A percentile compares a stretch with the other conserved stretches of the same genome.
Conservation (phyloP, 2,329 filamentous ascomycete species). For the Coccinonectria pachysandricola region DNA sequence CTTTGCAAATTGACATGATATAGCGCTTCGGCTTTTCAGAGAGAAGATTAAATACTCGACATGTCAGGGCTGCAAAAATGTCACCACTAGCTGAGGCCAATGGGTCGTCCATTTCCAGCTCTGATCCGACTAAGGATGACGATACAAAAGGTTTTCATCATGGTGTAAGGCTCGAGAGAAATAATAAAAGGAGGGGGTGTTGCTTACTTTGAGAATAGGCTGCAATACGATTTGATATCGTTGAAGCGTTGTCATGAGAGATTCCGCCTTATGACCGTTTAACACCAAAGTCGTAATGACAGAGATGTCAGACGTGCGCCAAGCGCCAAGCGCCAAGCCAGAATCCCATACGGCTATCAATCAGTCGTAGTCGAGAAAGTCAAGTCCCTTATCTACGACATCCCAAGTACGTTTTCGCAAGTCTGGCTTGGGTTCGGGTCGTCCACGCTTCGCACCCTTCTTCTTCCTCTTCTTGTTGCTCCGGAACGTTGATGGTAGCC, state of each 20-base stretch:
- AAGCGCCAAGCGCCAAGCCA: too few species aligned
- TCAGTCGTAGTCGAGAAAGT: constrained; percentile 50
- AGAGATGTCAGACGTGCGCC: too few species aligned
- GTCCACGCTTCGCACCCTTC: constrained; percentile 29
- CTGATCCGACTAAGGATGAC: constrained; percentile 91
- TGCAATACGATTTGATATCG: too few species aligned
- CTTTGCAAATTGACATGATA: too few species aligned
- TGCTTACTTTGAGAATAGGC: too few species aligned
- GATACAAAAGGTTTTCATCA: constrained; percentile 81
- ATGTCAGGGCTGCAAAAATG: constrained; percentile 25
- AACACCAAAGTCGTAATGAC: too few species aligned
- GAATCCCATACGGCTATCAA: too few species aligned
- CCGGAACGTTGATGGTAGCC: constrained; percentile 6
- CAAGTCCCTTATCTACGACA: constrained; percentile 50
- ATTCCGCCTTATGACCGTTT: too few species aligned
- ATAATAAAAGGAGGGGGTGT: constrained; percentile 1
- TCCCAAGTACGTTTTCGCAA: constrained; percentile 59
- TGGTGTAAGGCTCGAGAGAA: constrained; percentile 23
- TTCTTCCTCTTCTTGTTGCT: constrained; percentile 21
- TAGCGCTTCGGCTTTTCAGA: too few species aligned
- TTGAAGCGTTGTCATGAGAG: too few species aligned
- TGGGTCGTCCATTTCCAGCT: constrained; percentile 23
- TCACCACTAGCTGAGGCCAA: constrained; percentile 21
- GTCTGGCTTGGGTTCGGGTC: constrained; percentile 45
- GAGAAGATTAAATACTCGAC: constrained; percentile 47